phyloP scores from a whole-genome alignment of 164 flowering plant species.

The Platanus orientalis region DNA sequence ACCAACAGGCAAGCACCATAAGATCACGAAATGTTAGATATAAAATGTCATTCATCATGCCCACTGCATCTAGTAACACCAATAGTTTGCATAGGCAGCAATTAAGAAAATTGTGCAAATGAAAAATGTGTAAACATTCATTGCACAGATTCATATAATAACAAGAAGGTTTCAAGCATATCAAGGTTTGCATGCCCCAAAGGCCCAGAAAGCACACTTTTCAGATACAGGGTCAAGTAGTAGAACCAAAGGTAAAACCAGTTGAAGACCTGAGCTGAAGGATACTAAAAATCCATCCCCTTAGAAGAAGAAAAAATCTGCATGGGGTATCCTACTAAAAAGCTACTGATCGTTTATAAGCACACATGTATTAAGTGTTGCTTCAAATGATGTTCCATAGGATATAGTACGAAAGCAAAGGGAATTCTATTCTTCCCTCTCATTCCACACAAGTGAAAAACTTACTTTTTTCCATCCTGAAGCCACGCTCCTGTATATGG shows the following conservation, averaged over 20 bases:
- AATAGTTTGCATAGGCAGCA: not conserved
- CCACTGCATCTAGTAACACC: not conserved
- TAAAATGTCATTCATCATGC: not conserved
- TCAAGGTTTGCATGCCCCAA: not conserved
- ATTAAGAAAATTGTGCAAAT: not conserved
- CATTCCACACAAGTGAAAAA: conserved; percentile 28
- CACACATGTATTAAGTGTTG: conserved; percentile 29
- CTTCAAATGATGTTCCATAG: conserved; percentile 30
- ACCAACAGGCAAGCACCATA: not conserved
- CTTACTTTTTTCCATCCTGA: conserved; percentile 45
- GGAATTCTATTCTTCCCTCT: conserved; percentile 24
- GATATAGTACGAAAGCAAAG: conserved; percentile 25
- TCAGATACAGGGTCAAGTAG: conserved; percentile 1
- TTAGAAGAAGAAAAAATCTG: conserved; percentile 25
- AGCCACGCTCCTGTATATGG: conserved; percentile 25
- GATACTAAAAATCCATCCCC: conserved; percentile 19
- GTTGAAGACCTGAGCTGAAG: conserved; percentile 15
- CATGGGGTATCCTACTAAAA: conserved; percentile 19
- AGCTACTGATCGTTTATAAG: conserved; percentile 23
- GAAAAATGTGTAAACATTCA: conserved; percentile 1
- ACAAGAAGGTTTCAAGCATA: not conserved
- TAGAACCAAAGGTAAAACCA: conserved; percentile 10
- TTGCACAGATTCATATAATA: conserved; percentile 15
- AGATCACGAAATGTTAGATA: not conserved
- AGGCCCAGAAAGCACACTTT: not conserved